Conservation (phyloP, 2,329 filamentous ascomycete species). For the Dothiorella sarmentorum region DNA sequence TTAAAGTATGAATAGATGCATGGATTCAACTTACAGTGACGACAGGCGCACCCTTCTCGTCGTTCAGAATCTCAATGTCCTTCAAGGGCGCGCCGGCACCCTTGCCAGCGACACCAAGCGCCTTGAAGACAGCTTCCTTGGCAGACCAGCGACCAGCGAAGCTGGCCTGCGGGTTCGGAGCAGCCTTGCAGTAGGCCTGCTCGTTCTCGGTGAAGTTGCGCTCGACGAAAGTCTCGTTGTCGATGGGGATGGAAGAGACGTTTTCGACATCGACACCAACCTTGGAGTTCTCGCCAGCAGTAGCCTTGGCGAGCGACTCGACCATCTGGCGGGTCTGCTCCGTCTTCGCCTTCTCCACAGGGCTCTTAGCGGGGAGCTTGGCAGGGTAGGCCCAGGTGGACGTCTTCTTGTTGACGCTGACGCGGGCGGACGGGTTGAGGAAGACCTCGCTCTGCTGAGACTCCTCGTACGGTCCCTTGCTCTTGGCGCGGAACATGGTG, state of each 20-base stretch:
- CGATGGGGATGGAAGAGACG: slow-evolving; percentile 80
- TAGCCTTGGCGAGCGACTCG: slow-evolving; percentile 69
- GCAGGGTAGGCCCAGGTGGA: slow-evolving; percentile 69
- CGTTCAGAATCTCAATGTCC: slow-evolving; percentile 88
- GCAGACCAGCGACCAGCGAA: slow-evolving; percentile 96
- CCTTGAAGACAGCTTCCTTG: slow-evolving; percentile 99
- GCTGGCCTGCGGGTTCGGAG: slow-evolving; percentile 76
- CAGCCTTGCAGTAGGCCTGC: slow-evolving; percentile 79
- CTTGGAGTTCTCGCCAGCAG: slow-evolving; percentile 60
- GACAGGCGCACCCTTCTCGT: slow-evolving; percentile 75
- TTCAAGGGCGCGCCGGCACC: slow-evolving; percentile 86
- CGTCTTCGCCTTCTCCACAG: slow-evolving; percentile 52
- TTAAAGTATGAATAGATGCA: neutral
- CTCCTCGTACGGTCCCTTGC: slow-evolving; percentile 83
- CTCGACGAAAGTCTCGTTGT: slow-evolving; percentile 89
- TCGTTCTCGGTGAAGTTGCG: slow-evolving; percentile 89
- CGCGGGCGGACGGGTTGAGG: slow-evolving; percentile 89
- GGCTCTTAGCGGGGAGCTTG: slow-evolving; percentile 56
- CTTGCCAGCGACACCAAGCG: slow-evolving; percentile 78
- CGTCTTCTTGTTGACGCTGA: slow-evolving; percentile 81
- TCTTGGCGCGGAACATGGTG: slow-evolving; percentile 94
- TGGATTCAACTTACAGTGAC: slow-evolving; percentile 68
- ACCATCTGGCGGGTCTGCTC: slow-evolving; percentile 71
- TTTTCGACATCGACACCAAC: slow-evolving; percentile 94
- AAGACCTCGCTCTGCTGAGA: slow-evolving; percentile 83